Base-by-base conservation (phyloP, 202 grass and related monocot species). In the Elaeis oleifera region DNA sequence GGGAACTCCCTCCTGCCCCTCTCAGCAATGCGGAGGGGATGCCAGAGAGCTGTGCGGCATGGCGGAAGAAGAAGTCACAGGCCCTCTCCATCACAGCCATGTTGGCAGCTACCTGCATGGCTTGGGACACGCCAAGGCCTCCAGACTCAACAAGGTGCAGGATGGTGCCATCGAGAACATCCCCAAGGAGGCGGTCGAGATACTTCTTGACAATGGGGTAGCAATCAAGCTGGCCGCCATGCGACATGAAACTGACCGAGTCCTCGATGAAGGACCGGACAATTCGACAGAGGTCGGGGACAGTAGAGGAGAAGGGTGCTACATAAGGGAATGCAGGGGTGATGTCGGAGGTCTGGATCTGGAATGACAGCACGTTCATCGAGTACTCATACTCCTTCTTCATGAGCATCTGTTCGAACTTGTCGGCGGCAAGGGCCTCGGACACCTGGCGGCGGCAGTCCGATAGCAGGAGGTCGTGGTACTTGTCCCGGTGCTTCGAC, bases 381-480 rank as follows among this genome's bases (percentile, higher is more conserved):
- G 94, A 92, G 69, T 99, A 99, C 32, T 99, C 94, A 27, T 99
- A 99, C 79, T 99, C 94, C 80, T 92, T 99, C 64, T 82, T 99
- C 94, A 99, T 99, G 36, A 99, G 65, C 94, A 99, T 92, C 70
- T 99, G 94, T 71, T 92, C 94, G 54, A 89, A 92, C 60, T 84
- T 89, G 72, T 99, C 94, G 21, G 94, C 87, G 15, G 79, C 82
- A 6, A 99, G 75, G 54, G 85, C 77, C 76, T 99, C 94, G 13
- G 70, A 82, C 29, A 99, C 94, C 82, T 99, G 88, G 52, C 82
- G 90, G 58, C 74, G 85, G 78, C 94, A 99, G 74, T 99, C 94
- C 7, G 88, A 78, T 63, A 97, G 80, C 23, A 97, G 75, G 57
- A 97, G 84, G 70, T 92, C 88, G 53, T 97, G 94, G 52, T 97